phyloP scores from a whole-genome alignment of 495 filamentous ascomycete species.

The Cladorrhinum samala region DNA sequence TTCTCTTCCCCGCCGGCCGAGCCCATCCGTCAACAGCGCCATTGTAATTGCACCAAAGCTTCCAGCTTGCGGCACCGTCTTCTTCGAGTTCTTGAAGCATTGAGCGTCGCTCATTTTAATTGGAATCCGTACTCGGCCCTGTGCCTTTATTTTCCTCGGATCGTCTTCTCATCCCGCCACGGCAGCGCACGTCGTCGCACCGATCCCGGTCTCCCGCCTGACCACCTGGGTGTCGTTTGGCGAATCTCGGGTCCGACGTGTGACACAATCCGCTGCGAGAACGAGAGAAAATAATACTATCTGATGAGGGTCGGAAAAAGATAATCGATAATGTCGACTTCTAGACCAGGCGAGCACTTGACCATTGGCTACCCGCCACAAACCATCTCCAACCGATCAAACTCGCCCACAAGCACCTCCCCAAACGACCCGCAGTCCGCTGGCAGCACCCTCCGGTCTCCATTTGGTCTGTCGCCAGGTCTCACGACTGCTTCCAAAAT shows the following conservation, averaged over 20 bases:
- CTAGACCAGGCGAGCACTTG: constrained; percentile 70
- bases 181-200: constrained; percentile 12
- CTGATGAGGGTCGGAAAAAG: constrained; percentile 42
- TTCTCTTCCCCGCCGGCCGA: neutral
- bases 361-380: constrained; percentile 64
- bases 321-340: constrained; percentile 92
- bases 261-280: constrained; percentile 11
- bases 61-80: neutral
- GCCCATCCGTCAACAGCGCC: neutral
- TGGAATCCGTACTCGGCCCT: neutral
- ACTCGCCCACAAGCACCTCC: constrained; percentile 81
- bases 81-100: neutral
- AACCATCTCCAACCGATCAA: constrained; percentile 59
- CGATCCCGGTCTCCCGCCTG: neutral
- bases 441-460: constrained; percentile 60
- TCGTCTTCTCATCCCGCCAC: neutral
- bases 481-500: constrained; percentile 60
- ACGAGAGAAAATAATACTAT: constrained; percentile 9
- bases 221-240: neutral
- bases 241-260: constrained; percentile 8
- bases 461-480: constrained; percentile 63
- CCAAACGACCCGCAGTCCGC: constrained; percentile 73
- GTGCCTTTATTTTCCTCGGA: neutral
- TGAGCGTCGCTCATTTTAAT: neutral
- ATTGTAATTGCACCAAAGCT: neutral